Conservation (phyloP, 2,329 filamentous ascomycete species). For the Plectosphaerella sp. region DNA sequence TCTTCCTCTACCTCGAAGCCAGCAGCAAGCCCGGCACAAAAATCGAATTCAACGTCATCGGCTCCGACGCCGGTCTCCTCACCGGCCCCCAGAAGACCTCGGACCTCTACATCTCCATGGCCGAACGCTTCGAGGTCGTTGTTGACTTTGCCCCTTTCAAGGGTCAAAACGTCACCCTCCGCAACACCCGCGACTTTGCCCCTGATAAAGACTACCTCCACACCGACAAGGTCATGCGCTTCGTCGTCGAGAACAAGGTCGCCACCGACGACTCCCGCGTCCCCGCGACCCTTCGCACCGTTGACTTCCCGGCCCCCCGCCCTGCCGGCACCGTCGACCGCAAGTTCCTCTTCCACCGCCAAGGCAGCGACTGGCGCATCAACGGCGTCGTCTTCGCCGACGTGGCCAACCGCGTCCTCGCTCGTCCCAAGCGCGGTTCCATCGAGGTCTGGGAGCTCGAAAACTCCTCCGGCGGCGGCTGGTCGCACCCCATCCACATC, state of each 20-base stretch:
- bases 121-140: constrained; percentile 48
- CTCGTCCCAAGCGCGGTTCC: constrained; percentile 31
- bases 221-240: constrained; percentile 38
- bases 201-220: constrained; percentile 38
- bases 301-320: constrained; percentile 10
- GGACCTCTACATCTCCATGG: constrained; percentile 42
- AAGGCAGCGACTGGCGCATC: constrained; percentile 29
- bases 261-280: constrained; percentile 20
- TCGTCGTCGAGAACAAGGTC: constrained; percentile 30
- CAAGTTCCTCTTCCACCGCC: constrained; percentile 11
- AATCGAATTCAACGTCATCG: constrained; percentile 42
- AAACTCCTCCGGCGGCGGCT: constrained; percentile 35
- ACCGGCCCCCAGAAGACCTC: constrained; percentile 31
- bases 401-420: constrained; percentile 34
- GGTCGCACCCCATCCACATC: constrained; percentile 46
- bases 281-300: constrained; percentile 14
- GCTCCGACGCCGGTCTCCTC: constrained; percentile 43
- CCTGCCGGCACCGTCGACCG: constrained; percentile 6
- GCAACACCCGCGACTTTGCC: constrained; percentile 29
- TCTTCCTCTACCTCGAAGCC: constrained; percentile 34
- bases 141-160: constrained; percentile 46
- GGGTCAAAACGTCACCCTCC: constrained; percentile 40
- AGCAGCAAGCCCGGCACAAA: constrained; percentile 8
- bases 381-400: constrained; percentile 37
- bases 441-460: constrained; percentile 37